These are phyloP conservation scores for Cercospora canescens DNA, from an alignment of 2,329 filamentous ascomycete species.

Conservation along the genomic window DNA sequence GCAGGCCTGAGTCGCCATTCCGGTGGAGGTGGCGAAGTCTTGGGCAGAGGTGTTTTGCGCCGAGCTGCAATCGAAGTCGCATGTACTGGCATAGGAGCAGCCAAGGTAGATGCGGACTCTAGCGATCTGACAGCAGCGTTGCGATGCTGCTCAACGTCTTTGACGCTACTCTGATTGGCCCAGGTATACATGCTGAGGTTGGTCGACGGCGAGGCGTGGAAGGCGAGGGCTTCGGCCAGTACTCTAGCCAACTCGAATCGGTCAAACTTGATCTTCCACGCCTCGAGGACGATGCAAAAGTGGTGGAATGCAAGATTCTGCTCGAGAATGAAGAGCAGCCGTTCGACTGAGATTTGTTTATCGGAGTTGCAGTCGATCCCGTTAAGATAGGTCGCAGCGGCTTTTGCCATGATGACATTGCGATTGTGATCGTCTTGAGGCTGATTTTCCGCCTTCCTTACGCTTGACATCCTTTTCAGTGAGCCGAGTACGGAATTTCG, in stretches of 20 bases:
- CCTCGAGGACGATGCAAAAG: slow-evolving; percentile 24
- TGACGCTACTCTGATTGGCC: not conserved
- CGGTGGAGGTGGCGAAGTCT: slow-evolving; percentile 8
- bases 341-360: slow-evolving; percentile 24
- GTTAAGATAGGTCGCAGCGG: slow-evolving; percentile 26
- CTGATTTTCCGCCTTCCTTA: not conserved
- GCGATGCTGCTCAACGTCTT: slow-evolving; percentile 14
- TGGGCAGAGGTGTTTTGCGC: not conserved
- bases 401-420: slow-evolving; percentile 25
- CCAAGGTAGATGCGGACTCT: not conserved
- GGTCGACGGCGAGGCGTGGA: slow-evolving; percentile 1
- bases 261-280: slow-evolving; percentile 22
- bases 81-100: not conserved
- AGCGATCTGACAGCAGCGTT: slow-evolving; percentile 15
- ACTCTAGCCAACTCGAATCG: slow-evolving; percentile 25
- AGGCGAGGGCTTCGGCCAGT: slow-evolving; percentile 21
- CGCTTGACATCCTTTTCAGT: slow-evolving; percentile 9
- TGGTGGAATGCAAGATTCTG: slow-evolving; percentile 24
- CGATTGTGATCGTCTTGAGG: slow-evolving; percentile 4
- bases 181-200: not conserved
- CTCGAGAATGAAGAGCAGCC: slow-evolving; percentile 22
- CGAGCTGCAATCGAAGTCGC: not conserved
- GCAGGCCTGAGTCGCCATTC: slow-evolving; percentile 25
- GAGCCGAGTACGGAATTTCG: not conserved
- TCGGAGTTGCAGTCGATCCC: slow-evolving; percentile 20